phyloP scores from a whole-genome alignment of 192 early-diverging fungal genomes.

The Rhizophagus prolifer region DNA sequence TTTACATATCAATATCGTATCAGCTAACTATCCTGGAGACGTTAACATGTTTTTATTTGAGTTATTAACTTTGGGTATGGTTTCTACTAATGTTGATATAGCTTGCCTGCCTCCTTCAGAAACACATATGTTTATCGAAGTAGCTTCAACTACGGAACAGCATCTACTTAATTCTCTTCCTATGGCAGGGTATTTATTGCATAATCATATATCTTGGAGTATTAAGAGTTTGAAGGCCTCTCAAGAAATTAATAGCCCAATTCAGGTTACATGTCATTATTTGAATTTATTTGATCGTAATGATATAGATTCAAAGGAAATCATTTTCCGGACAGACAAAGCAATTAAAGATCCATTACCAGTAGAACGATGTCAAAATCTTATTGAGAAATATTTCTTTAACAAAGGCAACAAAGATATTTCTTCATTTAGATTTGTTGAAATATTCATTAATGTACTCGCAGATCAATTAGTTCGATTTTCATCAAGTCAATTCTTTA shows the following conservation, averaged over 20 bases:
- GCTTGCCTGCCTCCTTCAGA: background rate
- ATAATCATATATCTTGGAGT: conserved; percentile 6
- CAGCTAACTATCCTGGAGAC: background rate
- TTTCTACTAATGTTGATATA: background rate
- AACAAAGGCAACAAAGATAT: background rate
- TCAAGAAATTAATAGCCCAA: conserved; percentile 21
- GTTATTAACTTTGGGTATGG: background rate
- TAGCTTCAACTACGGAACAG: conserved; percentile 26
- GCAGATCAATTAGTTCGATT: conserved; percentile 35
- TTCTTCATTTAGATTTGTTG: conserved; percentile 28
- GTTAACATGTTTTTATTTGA: conserved; percentile 10
- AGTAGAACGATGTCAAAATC: background rate
- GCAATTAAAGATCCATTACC: conserved; percentile 1
- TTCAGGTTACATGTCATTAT: conserved; percentile 24
- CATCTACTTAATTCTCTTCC: conserved; percentile 22
- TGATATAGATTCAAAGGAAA: conserved; percentile 10
- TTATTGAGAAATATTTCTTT: conserved; percentile 32
- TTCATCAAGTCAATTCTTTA: conserved; percentile 27
- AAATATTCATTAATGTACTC: conserved; percentile 32
- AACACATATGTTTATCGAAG: conserved; percentile 21
- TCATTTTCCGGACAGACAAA: background rate
- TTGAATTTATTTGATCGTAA: background rate
- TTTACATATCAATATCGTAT: background rate
- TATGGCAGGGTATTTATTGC: background rate
- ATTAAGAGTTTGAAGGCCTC: conserved; percentile 9